Conservation (phyloP, 805 yeast species). For the Cyberlindnera americana region DNA sequence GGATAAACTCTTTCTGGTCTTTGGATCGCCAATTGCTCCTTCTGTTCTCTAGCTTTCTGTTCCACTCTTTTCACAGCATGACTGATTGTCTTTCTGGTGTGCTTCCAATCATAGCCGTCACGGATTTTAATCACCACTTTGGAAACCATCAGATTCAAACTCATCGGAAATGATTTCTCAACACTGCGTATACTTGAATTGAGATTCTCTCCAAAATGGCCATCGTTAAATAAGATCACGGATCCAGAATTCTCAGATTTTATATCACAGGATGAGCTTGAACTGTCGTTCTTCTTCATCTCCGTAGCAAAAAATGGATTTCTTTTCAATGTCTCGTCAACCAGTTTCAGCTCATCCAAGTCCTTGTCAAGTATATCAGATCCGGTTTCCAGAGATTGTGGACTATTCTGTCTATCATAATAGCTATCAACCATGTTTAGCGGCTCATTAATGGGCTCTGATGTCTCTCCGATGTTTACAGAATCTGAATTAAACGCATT, state of each 20-base stretch:
- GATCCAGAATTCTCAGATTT: slow-evolving; percentile 22
- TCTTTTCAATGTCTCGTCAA: slow-evolving; percentile 8
- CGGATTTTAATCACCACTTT: slow-evolving; percentile 48
- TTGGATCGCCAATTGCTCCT: slow-evolving; percentile 7
- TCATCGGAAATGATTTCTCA: slow-evolving; percentile 16
- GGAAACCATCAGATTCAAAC: slow-evolving; percentile 29
- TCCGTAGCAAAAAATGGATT: slow-evolving; percentile 18
- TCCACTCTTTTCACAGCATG: slow-evolving; percentile 66
- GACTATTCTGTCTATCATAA: slow-evolving; percentile 7
- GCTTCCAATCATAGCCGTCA: slow-evolving; percentile 93
- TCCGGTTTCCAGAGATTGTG: slow-evolving; percentile 1
- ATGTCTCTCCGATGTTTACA: not conserved
- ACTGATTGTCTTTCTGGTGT: slow-evolving; percentile 63
- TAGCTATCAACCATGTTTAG: slow-evolving; percentile 27
- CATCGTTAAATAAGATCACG: slow-evolving; percentile 23
- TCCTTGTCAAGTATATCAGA: slow-evolving; percentile 31
- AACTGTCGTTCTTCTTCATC: not conserved
- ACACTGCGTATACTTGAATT: not conserved
- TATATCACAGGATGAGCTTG: slow-evolving; percentile 2
- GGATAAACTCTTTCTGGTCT: slow-evolving; percentile 2
- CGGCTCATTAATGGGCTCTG: slow-evolving; percentile 7
- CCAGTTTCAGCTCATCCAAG: slow-evolving; percentile 27
- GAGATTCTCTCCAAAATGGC: slow-evolving; percentile 20
- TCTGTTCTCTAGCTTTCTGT: slow-evolving; percentile 35
- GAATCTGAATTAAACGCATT: slow-evolving; percentile 24